Evolutionary conservation across 2,329 filamentous ascomycete genomes (phyloP).

Genomic region (Trichoderma asperellum): DNA sequence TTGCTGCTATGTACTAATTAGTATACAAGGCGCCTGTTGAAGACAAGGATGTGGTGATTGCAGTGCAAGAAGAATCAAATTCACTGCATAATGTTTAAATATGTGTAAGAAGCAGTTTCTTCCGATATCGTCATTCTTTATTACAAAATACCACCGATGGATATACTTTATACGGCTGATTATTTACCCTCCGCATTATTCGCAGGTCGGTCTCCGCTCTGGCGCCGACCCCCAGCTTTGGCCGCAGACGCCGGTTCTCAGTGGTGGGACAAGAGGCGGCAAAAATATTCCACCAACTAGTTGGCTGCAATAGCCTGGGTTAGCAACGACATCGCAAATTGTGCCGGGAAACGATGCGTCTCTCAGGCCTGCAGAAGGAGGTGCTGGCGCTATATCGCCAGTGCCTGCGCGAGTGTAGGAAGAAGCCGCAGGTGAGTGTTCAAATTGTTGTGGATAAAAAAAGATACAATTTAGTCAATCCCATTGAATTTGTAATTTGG

Average conservation of each 20-base stretch:
- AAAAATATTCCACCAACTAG: slow-evolving; percentile 26
- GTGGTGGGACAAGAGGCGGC: neutral
- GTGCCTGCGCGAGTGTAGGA: slow-evolving; percentile 79
- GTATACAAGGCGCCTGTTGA: neutral
- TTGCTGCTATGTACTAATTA: neutral
- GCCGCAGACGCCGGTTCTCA: neutral
- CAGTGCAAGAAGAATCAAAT: neutral
- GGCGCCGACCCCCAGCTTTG: slow-evolving; percentile 10
- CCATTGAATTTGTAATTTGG: neutral
- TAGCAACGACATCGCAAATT: neutral
- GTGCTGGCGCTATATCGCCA: slow-evolving; percentile 84
- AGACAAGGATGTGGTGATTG: neutral
- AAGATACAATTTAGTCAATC: neutral
- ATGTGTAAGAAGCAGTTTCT: neutral
- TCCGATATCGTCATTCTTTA: neutral
- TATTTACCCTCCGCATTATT: slow-evolving; percentile 13
- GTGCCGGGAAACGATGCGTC: slow-evolving; percentile 41
- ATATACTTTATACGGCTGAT: neutral
- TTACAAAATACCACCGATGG: neutral
- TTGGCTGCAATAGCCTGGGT: slow-evolving; percentile 4
- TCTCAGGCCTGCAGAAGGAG: slow-evolving; percentile 89
- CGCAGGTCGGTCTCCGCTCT: slow-evolving; percentile 12
- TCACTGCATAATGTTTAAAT: neutral
- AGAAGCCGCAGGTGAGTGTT: slow-evolving; percentile 70
- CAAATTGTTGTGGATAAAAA: neutral